Evolutionary conservation across 805 yeast genomes (phyloP), one percentile per base, ranked within the genome.

Genomic region (Barnettozyma californica): DNA sequence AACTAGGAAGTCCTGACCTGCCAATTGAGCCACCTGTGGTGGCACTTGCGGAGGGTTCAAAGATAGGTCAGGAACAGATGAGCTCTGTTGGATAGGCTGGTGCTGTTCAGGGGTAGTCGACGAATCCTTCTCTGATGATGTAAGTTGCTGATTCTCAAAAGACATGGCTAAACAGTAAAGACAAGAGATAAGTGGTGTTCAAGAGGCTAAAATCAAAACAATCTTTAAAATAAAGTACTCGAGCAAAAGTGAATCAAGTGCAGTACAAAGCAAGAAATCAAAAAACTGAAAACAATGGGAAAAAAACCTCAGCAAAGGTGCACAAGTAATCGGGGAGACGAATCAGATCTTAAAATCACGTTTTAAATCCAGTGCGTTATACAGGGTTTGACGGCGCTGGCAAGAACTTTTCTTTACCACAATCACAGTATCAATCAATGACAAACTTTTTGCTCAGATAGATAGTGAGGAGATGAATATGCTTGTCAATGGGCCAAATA

Each of bases 1-100:
- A 1, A 57, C 46, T 19, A 59, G 41, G 43, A 51, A 58, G 23
- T 60, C 64, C 44, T 52, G 61, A n/a, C 56, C 56, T 3, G 57
- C 56, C n/a, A 57, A 44, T 44, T 57, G 62, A 21, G 57, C 60
- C 41, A 55, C 56, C 37, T 51, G 60, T 34, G 52, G 44, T 26
- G 43, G 53, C 19, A 44, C 33, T 19, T 47, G 39, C 20, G 50
- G 29, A n/a, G 46, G 48, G 19, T 41, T 45, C 27, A 31, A 13
- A 25, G 45, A 35, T 20, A 47, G 14, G 16, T 47, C 49, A 16
- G 41, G 16, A 18, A 47, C 45, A n/a, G 49, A 46, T 14, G 46
- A 21, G 41, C 19, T 33, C 23, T 34, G 46, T 26, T 41, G 44
- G 16, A 25, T 20, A 35, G 38, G 43, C n/a, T 40, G 43, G 11